Percentiles rank a stretch among this genome's conserved stretches.
Conservation (phyloP, 768 basidiomycete species). For the Collybia nuda region DNA sequence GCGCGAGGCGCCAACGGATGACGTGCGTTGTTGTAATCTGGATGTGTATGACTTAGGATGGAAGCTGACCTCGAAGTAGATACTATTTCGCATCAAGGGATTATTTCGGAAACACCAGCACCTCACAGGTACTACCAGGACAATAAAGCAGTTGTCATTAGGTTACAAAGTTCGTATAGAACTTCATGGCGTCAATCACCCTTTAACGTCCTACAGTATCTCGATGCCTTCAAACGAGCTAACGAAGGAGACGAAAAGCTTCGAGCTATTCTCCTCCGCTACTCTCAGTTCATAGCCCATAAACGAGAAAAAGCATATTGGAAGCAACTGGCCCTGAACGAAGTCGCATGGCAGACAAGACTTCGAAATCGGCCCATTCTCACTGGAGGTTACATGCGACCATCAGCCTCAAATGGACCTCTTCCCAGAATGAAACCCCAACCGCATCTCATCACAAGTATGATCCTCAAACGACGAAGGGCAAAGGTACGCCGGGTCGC, state of each 20-base stretch:
- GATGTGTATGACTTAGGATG: background rate
- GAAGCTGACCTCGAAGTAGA: constrained; percentile 34
- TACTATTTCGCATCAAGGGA: constrained; percentile 52
- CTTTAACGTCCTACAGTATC: constrained; percentile 42
- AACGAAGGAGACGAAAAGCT: constrained; percentile 49
- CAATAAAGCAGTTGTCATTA: constrained; percentile 43
- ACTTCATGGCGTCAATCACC: background rate
- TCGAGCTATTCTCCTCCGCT: constrained; percentile 50
- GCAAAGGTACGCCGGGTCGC: constrained; percentile 43
- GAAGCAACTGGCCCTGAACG: constrained; percentile 41
- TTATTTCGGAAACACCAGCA: constrained; percentile 54
- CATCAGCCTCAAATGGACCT: constrained; percentile 63
- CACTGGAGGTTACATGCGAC: constrained; percentile 69
- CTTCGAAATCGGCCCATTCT: constrained; percentile 63
- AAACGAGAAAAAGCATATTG: constrained; percentile 50
- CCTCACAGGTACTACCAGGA: constrained; percentile 52
- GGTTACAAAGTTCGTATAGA: constrained; percentile 54
- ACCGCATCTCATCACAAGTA: constrained; percentile 66
- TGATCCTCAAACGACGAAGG: constrained; percentile 52
- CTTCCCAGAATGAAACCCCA: constrained; percentile 83
- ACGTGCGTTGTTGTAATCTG: constrained; percentile 39
- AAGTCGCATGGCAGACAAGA: constrained; percentile 54
- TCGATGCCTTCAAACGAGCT: constrained; percentile 56
- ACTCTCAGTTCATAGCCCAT: constrained; percentile 53
- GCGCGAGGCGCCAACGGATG: constrained; percentile 48